phyloP scores from a whole-genome alignment of 2,329 filamentous ascomycete genomes.

The Sphaerulina musiva region DNA sequence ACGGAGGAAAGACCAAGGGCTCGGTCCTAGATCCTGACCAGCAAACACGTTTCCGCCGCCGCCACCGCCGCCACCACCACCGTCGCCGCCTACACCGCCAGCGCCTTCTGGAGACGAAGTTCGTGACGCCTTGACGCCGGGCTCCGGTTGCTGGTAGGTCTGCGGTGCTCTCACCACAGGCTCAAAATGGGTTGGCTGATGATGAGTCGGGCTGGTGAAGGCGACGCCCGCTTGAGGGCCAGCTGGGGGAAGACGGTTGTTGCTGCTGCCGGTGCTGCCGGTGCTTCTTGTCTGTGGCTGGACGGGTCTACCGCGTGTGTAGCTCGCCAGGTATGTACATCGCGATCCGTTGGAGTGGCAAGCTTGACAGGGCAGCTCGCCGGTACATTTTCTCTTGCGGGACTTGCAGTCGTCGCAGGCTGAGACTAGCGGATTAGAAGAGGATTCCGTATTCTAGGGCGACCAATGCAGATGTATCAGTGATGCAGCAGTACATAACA shows the following conservation, averaged over 20 bases:
- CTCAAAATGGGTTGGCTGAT: background rate
- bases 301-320: slow-evolving; percentile 38
- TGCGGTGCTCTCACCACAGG: background rate
- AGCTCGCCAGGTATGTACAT: slow-evolving; percentile 48
- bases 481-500: too few relatives aligned
- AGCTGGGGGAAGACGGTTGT: background rate
- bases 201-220: background rate
- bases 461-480: too few relatives aligned
- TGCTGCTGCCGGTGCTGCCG: too few relatives aligned
- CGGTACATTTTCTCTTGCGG: slow-evolving; percentile 39
- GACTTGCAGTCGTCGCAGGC: slow-evolving; percentile 33
- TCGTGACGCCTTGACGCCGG: slow-evolving; percentile 13
- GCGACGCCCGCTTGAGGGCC: background rate
- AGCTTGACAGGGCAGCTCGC: slow-evolving; percentile 37
- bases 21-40: slow-evolving; percentile 28
- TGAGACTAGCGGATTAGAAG: slow-evolving; percentile 5
- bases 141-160: background rate
- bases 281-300: slow-evolving; percentile 9
- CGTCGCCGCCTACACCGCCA: too few relatives aligned
- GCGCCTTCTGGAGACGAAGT: slow-evolving; percentile 16
- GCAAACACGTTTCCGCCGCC: slow-evolving; percentile 12
- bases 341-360: slow-evolving; percentile 31
- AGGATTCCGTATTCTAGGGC: background rate
- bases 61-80: background rate
- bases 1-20: slow-evolving; percentile 39